phyloP scores from a whole-genome alignment of 345 rosid species.

The rapeseed (Brassica napus) region Da-Ae NC_063450.1:24617501-24618000 shows the following conservation, averaged over 20 bases:
- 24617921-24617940: conserved; percentile 13
- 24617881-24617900: conserved; percentile 15
- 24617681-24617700: background rate
- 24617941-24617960: conserved; percentile 8
- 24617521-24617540: background rate
- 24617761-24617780: conserved; percentile 8
- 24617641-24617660: background rate
- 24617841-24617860: conserved; percentile 7
- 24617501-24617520: background rate
- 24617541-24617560: background rate
- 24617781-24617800: conserved; percentile 9
- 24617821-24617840: conserved; percentile 10
- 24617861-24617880: conserved; percentile 8
- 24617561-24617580: background rate
- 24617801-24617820: conserved; percentile 12
- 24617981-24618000: conserved; percentile 13
- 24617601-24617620: background rate
- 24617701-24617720: background rate
- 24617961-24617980: conserved; percentile 12
- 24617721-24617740: conserved; percentile 4
- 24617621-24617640: background rate
- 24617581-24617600: background rate
- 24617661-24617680: background rate
- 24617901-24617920: conserved; percentile 10
- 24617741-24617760: conserved; percentile 8